phyloP scores from a whole-genome alignment of 1,139 yeast genomes.

The Hyphopichia wangnamkhiaoensis region DNA sequence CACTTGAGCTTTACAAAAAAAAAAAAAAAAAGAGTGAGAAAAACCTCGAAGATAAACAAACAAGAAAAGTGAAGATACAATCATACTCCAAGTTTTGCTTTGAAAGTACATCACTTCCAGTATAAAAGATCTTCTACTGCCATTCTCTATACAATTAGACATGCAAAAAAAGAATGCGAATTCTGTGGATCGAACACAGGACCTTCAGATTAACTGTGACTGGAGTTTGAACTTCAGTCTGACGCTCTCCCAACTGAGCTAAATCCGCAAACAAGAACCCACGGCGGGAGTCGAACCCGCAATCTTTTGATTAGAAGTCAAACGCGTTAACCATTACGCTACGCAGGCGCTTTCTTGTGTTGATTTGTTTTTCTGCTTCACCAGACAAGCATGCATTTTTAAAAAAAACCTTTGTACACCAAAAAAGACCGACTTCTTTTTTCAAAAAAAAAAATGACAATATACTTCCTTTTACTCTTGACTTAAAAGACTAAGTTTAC shows the following conservation, averaged over 20 bases:
- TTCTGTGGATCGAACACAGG: constrained; percentile 60
- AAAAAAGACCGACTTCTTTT: too few relatives aligned
- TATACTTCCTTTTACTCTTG: too few relatives aligned
- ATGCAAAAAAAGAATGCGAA: constrained; percentile 32
- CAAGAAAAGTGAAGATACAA: background rate
- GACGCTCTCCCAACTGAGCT: constrained; percentile 62
- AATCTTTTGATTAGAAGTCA: constrained; percentile 36
- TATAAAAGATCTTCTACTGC: background rate
- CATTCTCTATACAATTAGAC: background rate
- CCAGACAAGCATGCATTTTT: too few relatives aligned
- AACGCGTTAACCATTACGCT: constrained; percentile 46
- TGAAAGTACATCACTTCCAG: background rate
- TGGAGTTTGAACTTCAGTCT: constrained; percentile 50
- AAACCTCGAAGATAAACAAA: background rate
- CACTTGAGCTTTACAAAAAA: too few relatives aligned
- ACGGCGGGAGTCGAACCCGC: constrained; percentile 38
- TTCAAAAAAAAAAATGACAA: too few relatives aligned
- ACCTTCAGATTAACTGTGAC: constrained; percentile 53
- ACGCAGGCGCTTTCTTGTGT: constrained; percentile 33
- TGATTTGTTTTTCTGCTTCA: too few relatives aligned
- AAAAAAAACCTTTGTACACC: too few relatives aligned
- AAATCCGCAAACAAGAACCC: constrained; percentile 37
- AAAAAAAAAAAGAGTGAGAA: too few relatives aligned
- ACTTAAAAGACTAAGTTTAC: too few relatives aligned
- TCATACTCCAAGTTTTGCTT: background rate